Conservation (phyloP, 2,329 filamentous ascomycete genomes). For the Verticillium dahliae region DNA sequence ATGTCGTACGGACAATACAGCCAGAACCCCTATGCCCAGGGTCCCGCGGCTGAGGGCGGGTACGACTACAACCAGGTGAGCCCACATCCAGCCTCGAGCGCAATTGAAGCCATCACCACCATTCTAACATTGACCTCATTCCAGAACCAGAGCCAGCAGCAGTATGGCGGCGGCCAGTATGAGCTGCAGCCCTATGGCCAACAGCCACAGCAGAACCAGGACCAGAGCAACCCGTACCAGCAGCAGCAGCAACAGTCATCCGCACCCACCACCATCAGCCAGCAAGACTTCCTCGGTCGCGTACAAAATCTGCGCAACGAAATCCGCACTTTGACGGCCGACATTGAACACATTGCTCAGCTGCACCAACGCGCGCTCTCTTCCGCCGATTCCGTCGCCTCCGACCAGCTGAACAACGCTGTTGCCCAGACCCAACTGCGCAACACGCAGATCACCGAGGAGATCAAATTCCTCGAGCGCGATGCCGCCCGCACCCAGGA, state of each 20-base stretch:
- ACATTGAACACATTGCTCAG: conserved; percentile 60
- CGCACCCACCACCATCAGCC: conserved; percentile 36
- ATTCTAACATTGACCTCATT: neutral
- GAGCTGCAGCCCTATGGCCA: conserved; percentile 48
- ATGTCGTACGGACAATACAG: conserved; percentile 61
- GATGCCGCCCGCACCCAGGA: conserved; percentile 61
- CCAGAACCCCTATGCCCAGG: conserved; percentile 58
- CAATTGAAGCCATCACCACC: neutral
- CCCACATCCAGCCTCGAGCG: conserved; percentile 12
- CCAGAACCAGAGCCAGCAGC: conserved; percentile 6
- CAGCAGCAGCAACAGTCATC: conserved; percentile 11
- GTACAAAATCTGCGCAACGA: conserved; percentile 61
- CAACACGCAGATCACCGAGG: conserved; percentile 70
- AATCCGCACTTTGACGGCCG: conserved; percentile 59
- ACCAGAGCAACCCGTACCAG: conserved; percentile 14
- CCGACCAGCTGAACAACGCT: conserved; percentile 57
- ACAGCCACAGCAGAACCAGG: conserved; percentile 16
- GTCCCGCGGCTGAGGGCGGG: conserved; percentile 38
- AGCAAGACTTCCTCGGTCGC: conserved; percentile 62
- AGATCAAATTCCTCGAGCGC: conserved; percentile 68
- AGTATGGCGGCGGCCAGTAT: conserved; percentile 34
- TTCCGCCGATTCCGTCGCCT: conserved; percentile 52
- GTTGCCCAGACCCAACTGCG: conserved; percentile 64
- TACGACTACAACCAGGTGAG: conserved; percentile 37
- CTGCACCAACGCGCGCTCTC: conserved; percentile 67